Evolutionary conservation across 1,139 yeast species (phyloP), one percentile per base, ranked within the genome.

Genomic region (Chernovozyma aurita): DNA sequence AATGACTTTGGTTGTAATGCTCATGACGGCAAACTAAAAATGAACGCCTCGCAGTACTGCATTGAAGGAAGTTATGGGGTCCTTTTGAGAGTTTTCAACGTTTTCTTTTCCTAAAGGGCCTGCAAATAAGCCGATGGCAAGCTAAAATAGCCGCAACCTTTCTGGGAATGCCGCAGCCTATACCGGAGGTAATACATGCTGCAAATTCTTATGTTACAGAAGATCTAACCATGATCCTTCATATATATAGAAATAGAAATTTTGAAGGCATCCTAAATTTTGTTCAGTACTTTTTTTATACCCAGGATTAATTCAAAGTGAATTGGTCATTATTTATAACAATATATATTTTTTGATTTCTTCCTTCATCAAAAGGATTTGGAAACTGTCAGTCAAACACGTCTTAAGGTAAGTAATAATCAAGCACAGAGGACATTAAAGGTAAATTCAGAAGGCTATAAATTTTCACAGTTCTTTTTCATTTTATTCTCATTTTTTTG

Each of bases 11-110:
- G n/a, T n/a, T n/a, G n/a, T n/a, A n/a, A n/a, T n/a, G n/a, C n/a
- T n/a, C n/a, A n/a, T n/a, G n/a, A n/a, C n/a, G n/a, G n/a, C n/a
- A 20, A 20, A 20, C 6, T 20, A 9, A 20, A 20, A 20, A 6
- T 7, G 22, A 26, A 26, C 11, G 28, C 28, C 28, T 26, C 18
- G 28, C 6, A 14, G 28, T 26, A 26, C 28, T 26, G 28, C 28
- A 26, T 26, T 12, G 25, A 22, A n/a, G n/a, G n/a, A n/a, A n/a
- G n/a, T n/a, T n/a, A n/a, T n/a, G n/a, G n/a, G n/a, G n/a, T n/a
- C n/a, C n/a, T n/a, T n/a, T n/a, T n/a, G n/a, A 20, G 9, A 20
- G 9, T 9, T 20, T 20, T 6, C 22, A 20, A 6, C 9, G 6
- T 6, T 26, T 26, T 6, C 28, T 6, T 26, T 26, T 26, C 22